These are phyloP conservation scores for Gynostemma pentaphyllum DNA, from an alignment of 306 rosid genomes.

Conservation along the genomic window DNA sequence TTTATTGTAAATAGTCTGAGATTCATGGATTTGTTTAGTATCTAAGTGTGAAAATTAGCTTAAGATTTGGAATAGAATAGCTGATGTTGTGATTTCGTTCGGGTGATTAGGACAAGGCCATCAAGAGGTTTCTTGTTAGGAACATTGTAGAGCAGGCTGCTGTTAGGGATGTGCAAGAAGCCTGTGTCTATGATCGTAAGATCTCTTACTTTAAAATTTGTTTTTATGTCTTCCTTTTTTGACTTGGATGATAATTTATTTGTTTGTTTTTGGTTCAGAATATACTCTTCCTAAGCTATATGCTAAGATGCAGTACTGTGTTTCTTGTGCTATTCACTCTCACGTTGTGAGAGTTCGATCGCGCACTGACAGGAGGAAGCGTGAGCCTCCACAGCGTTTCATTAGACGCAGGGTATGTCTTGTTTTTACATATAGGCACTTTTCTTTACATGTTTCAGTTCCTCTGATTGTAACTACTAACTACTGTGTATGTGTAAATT, in stretches of 20 bases:
- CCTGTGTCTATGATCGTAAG: slow-evolving; percentile 84
- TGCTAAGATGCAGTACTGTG: slow-evolving; percentile 95
- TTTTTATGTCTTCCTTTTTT: background rate
- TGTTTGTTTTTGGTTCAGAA: slow-evolving; percentile 24
- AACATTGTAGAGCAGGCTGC: slow-evolving; percentile 99
- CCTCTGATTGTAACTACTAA: background rate
- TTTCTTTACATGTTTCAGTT: background rate
- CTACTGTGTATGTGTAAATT: background rate
- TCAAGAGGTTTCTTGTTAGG: slow-evolving; percentile 76
- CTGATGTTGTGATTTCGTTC: background rate
- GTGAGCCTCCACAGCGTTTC: slow-evolving; percentile 91
- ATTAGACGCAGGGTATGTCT: slow-evolving; percentile 65
- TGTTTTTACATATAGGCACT: background rate
- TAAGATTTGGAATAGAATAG: too few species aligned
- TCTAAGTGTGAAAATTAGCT: background rate
- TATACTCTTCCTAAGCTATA: slow-evolving; percentile 91
- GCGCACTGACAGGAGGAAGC: slow-evolving; percentile 74
- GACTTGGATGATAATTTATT: background rate
- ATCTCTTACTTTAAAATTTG: background rate
- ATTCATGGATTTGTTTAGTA: background rate
- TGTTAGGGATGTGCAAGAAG: slow-evolving; percentile 94
- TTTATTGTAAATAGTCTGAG: background rate
- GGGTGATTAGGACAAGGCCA: slow-evolving; percentile 53
- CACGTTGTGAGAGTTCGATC: slow-evolving; percentile 97
- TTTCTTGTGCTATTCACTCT: slow-evolving; percentile 93